phyloP scores from a whole-genome alignment of 305 asterid genomes.

The Fraxinus dipetala region DNA sequence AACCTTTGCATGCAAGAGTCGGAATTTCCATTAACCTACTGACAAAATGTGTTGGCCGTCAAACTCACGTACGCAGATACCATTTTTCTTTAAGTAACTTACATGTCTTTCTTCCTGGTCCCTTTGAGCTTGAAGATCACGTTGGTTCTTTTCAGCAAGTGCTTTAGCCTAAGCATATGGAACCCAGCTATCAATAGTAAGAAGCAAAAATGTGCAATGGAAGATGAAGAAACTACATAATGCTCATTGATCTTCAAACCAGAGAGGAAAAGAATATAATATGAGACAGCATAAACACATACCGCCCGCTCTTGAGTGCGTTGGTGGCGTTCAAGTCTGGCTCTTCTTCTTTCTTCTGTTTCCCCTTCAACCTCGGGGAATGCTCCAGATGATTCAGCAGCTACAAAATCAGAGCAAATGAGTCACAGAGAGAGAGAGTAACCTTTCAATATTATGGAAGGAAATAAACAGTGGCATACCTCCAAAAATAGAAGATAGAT shows the following conservation, averaged over 20 bases:
- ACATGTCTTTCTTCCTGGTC: slow-evolving; percentile 99
- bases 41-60: slow-evolving; percentile 6
- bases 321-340: slow-evolving; percentile 86
- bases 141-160: slow-evolving; percentile 89
- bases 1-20: neutral
- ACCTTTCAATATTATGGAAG: slow-evolving; percentile 12
- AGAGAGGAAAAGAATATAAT: slow-evolving; percentile 17
- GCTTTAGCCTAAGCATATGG: slow-evolving; percentile 75
- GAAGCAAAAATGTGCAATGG: slow-evolving; percentile 8
- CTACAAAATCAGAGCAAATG: slow-evolving; percentile 40
- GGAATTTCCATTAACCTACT: slow-evolving; percentile 6
- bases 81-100: slow-evolving; percentile 38
- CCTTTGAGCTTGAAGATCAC: slow-evolving; percentile 86
- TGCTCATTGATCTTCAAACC: slow-evolving; percentile 20
- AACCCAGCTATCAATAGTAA: slow-evolving; percentile 17
- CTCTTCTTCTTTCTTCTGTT: slow-evolving; percentile 91
- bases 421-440: slow-evolving; percentile 19
- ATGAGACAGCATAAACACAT: slow-evolving; percentile 37
- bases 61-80: neutral
- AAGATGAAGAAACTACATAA: slow-evolving; percentile 15
- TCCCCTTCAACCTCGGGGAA: slow-evolving; percentile 94
- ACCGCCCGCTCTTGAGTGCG: slow-evolving; percentile 98
- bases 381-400: slow-evolving; percentile 70
- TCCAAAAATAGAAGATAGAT: slow-evolving; percentile 87
- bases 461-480: slow-evolving; percentile 37